Percentiles rank a stretch among this genome's conserved stretches.
Evolutionary conservation across 371 early-diverging fungal genomes (phyloP).

Genomic region (Lichtheimia ornata): DNA sequence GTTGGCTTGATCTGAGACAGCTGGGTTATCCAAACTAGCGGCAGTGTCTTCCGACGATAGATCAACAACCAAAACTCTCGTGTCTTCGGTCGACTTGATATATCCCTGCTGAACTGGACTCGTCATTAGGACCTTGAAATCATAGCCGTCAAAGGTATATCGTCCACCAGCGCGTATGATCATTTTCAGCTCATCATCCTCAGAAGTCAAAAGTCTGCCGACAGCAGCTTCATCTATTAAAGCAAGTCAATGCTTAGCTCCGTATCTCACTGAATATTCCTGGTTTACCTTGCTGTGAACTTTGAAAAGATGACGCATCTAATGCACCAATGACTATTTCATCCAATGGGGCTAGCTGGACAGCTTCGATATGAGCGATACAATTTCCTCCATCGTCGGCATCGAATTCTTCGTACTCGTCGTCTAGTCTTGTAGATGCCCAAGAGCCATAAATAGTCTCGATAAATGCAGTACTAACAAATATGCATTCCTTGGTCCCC

Average conservation of each 20-base stretch:
- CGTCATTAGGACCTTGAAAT: constrained; percentile 55
- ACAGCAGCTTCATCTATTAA: constrained; percentile 24
- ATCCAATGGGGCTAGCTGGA: constrained; percentile 60
- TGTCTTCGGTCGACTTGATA: constrained; percentile 36
- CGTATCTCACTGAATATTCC: not conserved
- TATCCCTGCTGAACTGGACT: constrained; percentile 73
- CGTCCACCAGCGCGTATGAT: constrained; percentile 50
- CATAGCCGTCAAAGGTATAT: constrained; percentile 25
- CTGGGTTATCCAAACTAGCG: constrained; percentile 43
- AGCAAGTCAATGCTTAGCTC: not conserved
- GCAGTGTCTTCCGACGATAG: constrained; percentile 14
- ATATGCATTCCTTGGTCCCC: constrained; percentile 11
- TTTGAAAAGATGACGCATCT: constrained; percentile 54
- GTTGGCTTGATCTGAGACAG: constrained; percentile 26
- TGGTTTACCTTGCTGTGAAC: constrained; percentile 51
- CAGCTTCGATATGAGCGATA: constrained; percentile 33
- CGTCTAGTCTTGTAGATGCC: constrained; percentile 34
- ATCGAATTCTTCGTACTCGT: constrained; percentile 29
- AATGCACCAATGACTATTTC: constrained; percentile 68
- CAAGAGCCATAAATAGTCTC: constrained; percentile 38
- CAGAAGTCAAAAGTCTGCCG: constrained; percentile 17
- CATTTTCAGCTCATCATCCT: constrained; percentile 28
- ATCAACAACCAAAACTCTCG: constrained; percentile 34
- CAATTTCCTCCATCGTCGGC: constrained; percentile 16
- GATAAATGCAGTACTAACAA: constrained; percentile 26